phyloP scores from a whole-genome alignment of 495 filamentous ascomycete genomes.

The Neurospora sp. region DNA sequence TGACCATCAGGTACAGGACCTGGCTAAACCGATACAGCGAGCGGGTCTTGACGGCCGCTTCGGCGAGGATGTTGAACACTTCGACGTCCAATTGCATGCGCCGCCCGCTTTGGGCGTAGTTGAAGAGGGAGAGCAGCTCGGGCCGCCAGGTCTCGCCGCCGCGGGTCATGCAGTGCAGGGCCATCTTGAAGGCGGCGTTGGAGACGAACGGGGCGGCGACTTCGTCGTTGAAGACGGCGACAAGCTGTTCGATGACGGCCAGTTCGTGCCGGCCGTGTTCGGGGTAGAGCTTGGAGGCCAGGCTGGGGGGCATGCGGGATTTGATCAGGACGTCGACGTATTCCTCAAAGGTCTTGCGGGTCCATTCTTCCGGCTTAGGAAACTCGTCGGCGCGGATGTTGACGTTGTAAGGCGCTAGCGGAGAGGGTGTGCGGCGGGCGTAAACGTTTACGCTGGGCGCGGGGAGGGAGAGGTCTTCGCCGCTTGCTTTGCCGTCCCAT shows the following conservation, averaged over 20 bases:
- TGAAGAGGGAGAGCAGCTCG: constrained; percentile 13
- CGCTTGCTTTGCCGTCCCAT: background rate
- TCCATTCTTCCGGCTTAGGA: constrained; percentile 24
- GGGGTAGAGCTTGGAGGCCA: constrained; percentile 20
- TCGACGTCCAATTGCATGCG: constrained; percentile 22
- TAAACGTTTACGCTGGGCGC: background rate
- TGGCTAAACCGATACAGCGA: constrained; percentile 25
- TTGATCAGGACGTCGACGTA: constrained; percentile 25
- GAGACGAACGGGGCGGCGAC: constrained; percentile 13
- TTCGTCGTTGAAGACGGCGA: constrained; percentile 18
- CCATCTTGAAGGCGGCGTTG: constrained; percentile 26
- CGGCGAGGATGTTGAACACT: constrained; percentile 24
- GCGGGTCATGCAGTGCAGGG: constrained; percentile 21
- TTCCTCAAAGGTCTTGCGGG: constrained; percentile 21
- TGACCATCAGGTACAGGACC: constrained; percentile 22
- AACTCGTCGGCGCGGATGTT: constrained; percentile 22
- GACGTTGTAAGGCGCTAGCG: constrained; percentile 4
- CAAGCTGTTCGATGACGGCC: constrained; percentile 20
- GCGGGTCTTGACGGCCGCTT: constrained; percentile 16
- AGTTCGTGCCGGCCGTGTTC: constrained; percentile 11
- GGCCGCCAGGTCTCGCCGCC: constrained; percentile 7
- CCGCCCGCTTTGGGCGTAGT: constrained; percentile 8
- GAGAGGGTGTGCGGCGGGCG: background rate
- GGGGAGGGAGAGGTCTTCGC: background rate
- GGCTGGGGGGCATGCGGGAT: constrained; percentile 13